These are phyloP conservation scores for Rhizopogon rudus DNA, from an alignment of 768 basidiomycete species.

Conservation along the genomic window DNA sequence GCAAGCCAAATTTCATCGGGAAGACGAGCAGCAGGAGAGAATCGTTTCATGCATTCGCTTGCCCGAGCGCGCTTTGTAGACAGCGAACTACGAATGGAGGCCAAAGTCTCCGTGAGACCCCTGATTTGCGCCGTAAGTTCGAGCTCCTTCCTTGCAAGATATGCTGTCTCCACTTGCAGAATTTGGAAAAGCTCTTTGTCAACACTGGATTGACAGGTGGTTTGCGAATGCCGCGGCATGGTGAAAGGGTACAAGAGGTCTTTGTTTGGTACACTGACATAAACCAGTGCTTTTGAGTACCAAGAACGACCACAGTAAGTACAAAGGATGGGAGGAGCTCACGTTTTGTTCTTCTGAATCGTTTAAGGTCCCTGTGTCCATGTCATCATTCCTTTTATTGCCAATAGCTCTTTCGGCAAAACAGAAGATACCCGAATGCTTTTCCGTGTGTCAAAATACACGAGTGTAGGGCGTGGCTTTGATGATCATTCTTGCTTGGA, in stretches of 20 bases:
- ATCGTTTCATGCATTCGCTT: slow-evolving; percentile 24
- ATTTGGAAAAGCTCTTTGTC: not conserved
- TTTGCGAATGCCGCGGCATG: not conserved
- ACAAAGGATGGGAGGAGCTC: not conserved
- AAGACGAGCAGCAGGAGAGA: slow-evolving; percentile 24
- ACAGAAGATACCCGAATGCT: not conserved
- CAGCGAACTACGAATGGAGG: slow-evolving; percentile 1
- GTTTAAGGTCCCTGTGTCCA: not conserved
- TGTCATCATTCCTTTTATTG: not conserved
- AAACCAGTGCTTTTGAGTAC: not conserved
- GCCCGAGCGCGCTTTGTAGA: slow-evolving; percentile 17
- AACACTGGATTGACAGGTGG: not conserved
- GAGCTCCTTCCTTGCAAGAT: not conserved
- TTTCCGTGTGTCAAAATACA: not conserved
- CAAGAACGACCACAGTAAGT: not conserved
- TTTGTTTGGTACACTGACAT: not conserved
- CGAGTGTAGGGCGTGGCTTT: not conserved
- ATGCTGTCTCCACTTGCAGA: not conserved
- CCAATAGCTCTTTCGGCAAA: not conserved
- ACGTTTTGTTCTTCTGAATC: not conserved
- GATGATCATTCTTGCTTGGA: not conserved
- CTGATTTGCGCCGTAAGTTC: not conserved
- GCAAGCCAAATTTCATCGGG: slow-evolving; percentile 26
- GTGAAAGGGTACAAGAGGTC: not conserved
- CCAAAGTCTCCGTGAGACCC: not conserved